Base-by-base conservation (phyloP, 2,329 filamentous ascomycete genomes). In the Clonostachys byssicola region DNA sequence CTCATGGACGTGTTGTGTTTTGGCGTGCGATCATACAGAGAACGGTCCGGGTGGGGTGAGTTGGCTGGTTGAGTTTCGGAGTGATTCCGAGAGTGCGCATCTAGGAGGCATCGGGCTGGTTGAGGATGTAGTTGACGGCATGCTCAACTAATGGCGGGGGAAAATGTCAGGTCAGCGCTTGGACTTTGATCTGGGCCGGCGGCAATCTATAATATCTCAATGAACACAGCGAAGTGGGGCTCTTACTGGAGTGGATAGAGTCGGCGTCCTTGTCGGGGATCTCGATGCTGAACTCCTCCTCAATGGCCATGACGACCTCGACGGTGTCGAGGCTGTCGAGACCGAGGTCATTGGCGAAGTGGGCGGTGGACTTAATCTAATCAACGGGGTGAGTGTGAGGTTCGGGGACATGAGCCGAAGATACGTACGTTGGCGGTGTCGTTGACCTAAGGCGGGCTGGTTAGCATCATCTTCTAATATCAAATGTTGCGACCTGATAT, bases 291-390 rank as follows among this genome's bases (percentile, higher is more conserved):
- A 85, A 83, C 63, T 85, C 77, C 74, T 99, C 94, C 82, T 99
- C 94, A 73, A 99, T 97, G 57, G 94, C 94, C 94, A 99, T 99
- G 61, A 99, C 94, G 57, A 99, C 94, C 80, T 99, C 94, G 54
- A 99, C 94, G 54, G 94, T 96, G 71, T 99, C 94, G 71, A 99
- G 82, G 74, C 88, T 95, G 78, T 99, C 94, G 62, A 99, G 79
- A 56, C 92, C 94, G 54, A 99, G 88, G 74, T 99, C 92, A 71
- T 96, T 97, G 66, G 90, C 81, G 75, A 99, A 99, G 81, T 97
- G 92, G 50, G 92, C 86, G 46, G 76, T 78, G 54, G 82, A 74
- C 63, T 85, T 89, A 67, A 99, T 89, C 92, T 97, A 52, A 30
- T 30, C 47, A 30, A 47, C 34, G 34, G 44, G 59, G 60, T 39